These are phyloP conservation scores for Amesomyces nigricolor DNA, from an alignment of 2,329 filamentous ascomycete species.

Conservation along the genomic window DNA sequence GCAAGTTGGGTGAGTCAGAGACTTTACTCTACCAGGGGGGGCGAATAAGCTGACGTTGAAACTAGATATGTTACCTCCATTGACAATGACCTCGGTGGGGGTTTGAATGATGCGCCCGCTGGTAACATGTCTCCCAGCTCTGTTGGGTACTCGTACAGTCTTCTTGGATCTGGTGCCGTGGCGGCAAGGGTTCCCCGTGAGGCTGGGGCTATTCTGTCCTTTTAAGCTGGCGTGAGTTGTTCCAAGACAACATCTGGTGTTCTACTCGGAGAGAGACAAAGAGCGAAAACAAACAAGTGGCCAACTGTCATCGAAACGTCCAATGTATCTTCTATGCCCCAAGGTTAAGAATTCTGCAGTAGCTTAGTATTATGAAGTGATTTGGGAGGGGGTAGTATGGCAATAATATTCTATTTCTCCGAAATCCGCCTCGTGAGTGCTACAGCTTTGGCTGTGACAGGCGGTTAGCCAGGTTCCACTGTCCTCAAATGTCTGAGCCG, in stretches of 20 bases:
- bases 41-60: not conserved
- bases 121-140: conserved; percentile 41
- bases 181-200: conserved; percentile 11
- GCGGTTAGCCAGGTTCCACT: no score
- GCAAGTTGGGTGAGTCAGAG: conserved; percentile 29
- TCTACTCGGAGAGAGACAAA: no score
- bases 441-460: not conserved
- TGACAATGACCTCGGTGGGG: conserved; percentile 41
- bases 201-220: conserved; percentile 20
- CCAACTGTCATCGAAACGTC: no score
- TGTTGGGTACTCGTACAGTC: conserved; percentile 49
- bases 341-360: no score
- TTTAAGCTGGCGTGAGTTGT: not conserved
- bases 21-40: no score
- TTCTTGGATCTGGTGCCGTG: conserved; percentile 45
- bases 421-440: not conserved
- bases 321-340: no score
- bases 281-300: no score
- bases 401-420: not conserved
- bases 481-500: no score
- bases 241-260: no score
- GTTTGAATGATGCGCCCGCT: conserved; percentile 42
- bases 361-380: no score
- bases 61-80: conserved; percentile 34
- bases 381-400: no score